Evolutionary conservation across 2,329 filamentous ascomycete genomes (phyloP).

Genomic region (Sporothrix inflata): DNA sequence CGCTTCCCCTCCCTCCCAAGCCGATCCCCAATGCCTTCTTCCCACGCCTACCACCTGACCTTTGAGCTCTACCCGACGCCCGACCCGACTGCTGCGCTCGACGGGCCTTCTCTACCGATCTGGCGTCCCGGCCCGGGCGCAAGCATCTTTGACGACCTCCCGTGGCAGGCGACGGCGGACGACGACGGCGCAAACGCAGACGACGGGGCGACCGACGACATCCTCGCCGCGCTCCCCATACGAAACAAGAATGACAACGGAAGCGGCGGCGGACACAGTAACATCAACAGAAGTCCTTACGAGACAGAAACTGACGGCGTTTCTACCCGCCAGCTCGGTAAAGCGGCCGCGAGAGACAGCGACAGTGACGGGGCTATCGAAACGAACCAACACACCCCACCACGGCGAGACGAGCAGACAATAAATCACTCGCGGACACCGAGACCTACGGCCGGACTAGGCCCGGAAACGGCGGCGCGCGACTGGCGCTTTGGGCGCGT

Average conservation of each 20-base stretch:
- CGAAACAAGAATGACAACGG: neutral
- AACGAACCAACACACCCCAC: neutral
- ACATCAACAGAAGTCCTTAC: neutral
- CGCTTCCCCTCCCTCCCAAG: neutral
- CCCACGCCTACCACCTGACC: slow-evolving; percentile 68
- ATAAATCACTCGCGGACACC: neutral
- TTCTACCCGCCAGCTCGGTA: neutral
- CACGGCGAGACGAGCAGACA: neutral
- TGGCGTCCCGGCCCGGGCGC: slow-evolving; percentile 56
- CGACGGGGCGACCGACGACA: neutral
- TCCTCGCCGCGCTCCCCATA: neutral
- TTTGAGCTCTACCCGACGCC: slow-evolving; percentile 64
- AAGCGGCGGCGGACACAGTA: slow-evolving; percentile 17
- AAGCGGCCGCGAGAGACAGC: neutral
- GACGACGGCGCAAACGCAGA: neutral
- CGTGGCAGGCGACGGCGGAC: slow-evolving; percentile 49
- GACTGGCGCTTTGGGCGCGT: slow-evolving; percentile 87
- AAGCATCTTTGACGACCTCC: slow-evolving; percentile 60
- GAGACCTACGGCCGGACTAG: slow-evolving; percentile 45
- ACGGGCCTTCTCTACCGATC: slow-evolving; percentile 7
- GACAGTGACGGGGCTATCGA: neutral
- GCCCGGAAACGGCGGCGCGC: slow-evolving; percentile 52
- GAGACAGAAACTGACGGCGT: neutral
- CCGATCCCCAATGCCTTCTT: slow-evolving; percentile 56
- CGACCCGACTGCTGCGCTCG: slow-evolving; percentile 39